Evolutionary conservation across 164 flowering plant species (phyloP), one percentile per base, ranked within the genome.

Genomic region (Saururus chinensis): DNA sequence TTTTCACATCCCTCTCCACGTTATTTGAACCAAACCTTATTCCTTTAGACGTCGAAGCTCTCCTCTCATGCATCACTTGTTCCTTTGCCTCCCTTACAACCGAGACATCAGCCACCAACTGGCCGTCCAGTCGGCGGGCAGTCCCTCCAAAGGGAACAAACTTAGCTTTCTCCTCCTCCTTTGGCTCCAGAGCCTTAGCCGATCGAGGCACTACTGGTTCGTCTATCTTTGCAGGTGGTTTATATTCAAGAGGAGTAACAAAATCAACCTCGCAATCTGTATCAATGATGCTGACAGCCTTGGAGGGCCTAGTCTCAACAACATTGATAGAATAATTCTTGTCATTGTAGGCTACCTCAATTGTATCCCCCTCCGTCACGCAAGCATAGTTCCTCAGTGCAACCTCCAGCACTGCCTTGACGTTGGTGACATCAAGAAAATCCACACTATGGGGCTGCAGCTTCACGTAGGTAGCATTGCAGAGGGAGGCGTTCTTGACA

Each of bases 221-320:
- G 9, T 1, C 9, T 42, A 1, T 10, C 49, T 10, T 42, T 13
- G 49, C 88, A 51, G 98, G 96, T 68, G 85, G 95, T 70, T 80
- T 83, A 62, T 87, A 88, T 77, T 92, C 96, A 60, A 92, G 82
- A 24, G 98, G 95, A 71, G 96, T 92, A 22, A 96, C 98, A 72
- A 92, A 92, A 66, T 92, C 98, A 64, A 92, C 96, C 74, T 89
- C 96, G 73, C 98, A 92, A 67, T 92, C 98, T 1, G 96, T 92
- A 74, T 92, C 96, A 57, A 89, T 89, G 56, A 92, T 87, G 67
- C 82, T 85, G 61, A 92, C 86, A 6, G 91, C 96, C 63, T 79
- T 66, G 24, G 95, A 72, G 59, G 98, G 98, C 80, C 83, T 88
- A 49, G 98, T 60, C 74, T 89, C 98, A 24, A 92, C 59, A 20